A percentile compares a stretch with the other conserved stretches of the same genome.
These are phyloP conservation scores for Boletus tomentosulus DNA, from an alignment of 768 basidiomycete genomes.

Conservation along the genomic window DNA sequence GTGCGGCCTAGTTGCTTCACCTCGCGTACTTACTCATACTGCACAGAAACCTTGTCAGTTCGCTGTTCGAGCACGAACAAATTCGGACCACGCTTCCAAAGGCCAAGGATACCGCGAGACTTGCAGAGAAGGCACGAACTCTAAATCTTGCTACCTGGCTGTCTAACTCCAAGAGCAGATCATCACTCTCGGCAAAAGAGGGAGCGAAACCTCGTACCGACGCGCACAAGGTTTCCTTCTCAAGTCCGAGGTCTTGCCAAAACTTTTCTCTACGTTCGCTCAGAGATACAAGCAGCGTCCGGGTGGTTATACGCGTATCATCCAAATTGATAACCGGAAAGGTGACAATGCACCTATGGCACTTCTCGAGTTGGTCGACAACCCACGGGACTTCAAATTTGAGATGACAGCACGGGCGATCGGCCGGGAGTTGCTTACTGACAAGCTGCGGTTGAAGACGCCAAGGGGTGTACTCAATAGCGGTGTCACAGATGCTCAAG, in stretches of 20 bases:
- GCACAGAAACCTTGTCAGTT: constrained; percentile 85
- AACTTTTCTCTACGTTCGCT: constrained; percentile 77
- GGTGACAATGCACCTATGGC: constrained; percentile 95
- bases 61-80: constrained; percentile 90
- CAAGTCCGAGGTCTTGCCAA: constrained; percentile 65
- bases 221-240: constrained; percentile 79
- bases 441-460: constrained; percentile 44
- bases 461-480: constrained; percentile 47
- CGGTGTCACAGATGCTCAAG: constrained; percentile 43
- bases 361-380: constrained; percentile 92
- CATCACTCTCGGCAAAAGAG: constrained; percentile 90
- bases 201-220: constrained; percentile 61
- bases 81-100: constrained; percentile 95
- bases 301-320: constrained; percentile 94
- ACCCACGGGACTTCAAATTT: constrained; percentile 80
- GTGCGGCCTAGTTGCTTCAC: constrained; percentile 10
- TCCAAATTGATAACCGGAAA: constrained; percentile 82
- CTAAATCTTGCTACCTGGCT: neutral
- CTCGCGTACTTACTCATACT: constrained; percentile 5
- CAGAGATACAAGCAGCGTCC: constrained; percentile 75
- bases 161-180: constrained; percentile 44
- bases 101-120: constrained; percentile 84
- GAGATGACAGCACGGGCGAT: constrained; percentile 86
- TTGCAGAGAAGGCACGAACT: constrained; percentile 80
- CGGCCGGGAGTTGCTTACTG: constrained; percentile 74